Percentiles rank a stretch among this genome's conserved stretches.
Conservation (phyloP, 305 asterid species). For the Caryopteris hybrid region DNA sequence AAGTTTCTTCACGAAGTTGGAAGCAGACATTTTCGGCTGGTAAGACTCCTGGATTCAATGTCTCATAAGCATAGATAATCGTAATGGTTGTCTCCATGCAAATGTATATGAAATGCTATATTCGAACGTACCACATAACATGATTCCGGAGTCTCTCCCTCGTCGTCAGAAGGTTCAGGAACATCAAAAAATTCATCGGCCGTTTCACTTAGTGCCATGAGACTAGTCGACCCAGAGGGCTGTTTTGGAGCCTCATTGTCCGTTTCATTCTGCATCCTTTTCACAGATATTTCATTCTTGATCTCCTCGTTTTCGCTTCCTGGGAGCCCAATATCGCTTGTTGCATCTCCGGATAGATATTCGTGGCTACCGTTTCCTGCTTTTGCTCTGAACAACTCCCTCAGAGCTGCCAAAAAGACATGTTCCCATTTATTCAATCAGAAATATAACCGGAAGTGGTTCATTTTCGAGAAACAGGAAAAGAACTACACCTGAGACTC, state of each 20-base stretch:
- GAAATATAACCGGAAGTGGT: too few relatives aligned
- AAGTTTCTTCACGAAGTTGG: slow-evolving; percentile 63
- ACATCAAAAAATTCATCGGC: slow-evolving; percentile 77
- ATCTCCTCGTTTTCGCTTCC: slow-evolving; percentile 43
- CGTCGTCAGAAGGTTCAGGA: slow-evolving; percentile 61
- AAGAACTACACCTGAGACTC: slow-evolving; percentile 50
- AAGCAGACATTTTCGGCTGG: slow-evolving; percentile 52
- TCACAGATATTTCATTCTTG: slow-evolving; percentile 32
- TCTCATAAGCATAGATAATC: too few relatives aligned
- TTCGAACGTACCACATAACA: slow-evolving; percentile 28
- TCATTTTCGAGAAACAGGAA: background rate
- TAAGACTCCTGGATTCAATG: slow-evolving; percentile 43
- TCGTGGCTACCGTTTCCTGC: slow-evolving; percentile 46
- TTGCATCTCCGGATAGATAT: slow-evolving; percentile 27
- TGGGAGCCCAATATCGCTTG: slow-evolving; percentile 34
- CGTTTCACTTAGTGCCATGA: slow-evolving; percentile 53
- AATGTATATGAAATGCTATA: background rate
- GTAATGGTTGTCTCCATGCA: too few relatives aligned
- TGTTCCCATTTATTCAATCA: background rate
- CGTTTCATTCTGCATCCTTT: slow-evolving; percentile 20
- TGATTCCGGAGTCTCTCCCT: slow-evolving; percentile 37
- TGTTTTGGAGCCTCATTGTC: slow-evolving; percentile 23
- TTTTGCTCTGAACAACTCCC: slow-evolving; percentile 65
- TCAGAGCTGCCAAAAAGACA: slow-evolving; percentile 47
- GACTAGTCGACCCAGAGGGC: slow-evolving; percentile 39